A percentile compares a stretch with the other conserved stretches of the same genome.
phyloP scores from a whole-genome alignment of 331 rosid genomes.

The Quercus phellos region DNA sequence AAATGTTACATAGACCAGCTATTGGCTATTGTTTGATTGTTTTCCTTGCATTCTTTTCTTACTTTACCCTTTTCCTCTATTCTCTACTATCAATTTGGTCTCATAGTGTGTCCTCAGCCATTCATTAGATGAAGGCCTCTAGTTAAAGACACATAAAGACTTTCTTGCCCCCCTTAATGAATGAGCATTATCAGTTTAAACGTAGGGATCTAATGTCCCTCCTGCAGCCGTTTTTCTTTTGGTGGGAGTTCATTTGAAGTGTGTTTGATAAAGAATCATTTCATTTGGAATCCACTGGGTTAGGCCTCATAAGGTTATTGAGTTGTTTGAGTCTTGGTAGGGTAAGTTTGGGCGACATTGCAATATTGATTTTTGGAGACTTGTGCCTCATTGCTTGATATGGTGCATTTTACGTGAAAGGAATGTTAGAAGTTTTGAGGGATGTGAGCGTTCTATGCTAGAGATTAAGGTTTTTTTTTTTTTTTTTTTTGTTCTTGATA shows the following conservation, averaged over 20 bases:
- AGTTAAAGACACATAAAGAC: neutral
- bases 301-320: no score
- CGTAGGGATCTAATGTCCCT: neutral
- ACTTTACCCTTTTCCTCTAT: neutral
- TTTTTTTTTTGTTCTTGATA: no score
- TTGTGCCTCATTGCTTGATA: no score
- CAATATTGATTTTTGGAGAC: no score
- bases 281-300: no score
- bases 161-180: neutral
- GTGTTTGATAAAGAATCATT: conserved; percentile 12
- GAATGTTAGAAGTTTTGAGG: no score
- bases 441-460: no score
- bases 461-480: no score
- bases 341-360: no score
- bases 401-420: no score
- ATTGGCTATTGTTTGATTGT: neutral
- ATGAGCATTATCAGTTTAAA: neutral
- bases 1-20: neutral
- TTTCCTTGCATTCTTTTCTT: neutral
- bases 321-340: no score
- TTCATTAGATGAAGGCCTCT: neutral
- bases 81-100: neutral
- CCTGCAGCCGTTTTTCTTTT: conserved; percentile 3
- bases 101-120: neutral
- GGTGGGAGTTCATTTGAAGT: neutral